Percentiles rank a stretch among this genome's conserved stretches.
Evolutionary conservation across 2,329 filamentous ascomycete genomes (phyloP).

Genomic region (Teratosphaeria pseudoeucalypti): DNA sequence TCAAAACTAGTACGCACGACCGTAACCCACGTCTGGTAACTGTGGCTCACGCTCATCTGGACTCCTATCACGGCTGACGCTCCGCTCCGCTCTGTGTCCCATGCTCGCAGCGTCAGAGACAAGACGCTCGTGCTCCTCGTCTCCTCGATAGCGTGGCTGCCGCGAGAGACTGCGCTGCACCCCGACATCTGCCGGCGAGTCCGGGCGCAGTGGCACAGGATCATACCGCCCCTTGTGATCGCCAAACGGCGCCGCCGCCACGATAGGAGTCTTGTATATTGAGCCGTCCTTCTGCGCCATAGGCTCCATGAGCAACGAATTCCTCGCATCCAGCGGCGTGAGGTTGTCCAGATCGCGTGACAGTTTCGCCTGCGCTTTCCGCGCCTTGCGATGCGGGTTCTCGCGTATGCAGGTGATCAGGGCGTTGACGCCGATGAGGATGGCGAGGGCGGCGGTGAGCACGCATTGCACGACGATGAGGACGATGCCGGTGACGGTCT

Average conservation of each 20-base stretch:
- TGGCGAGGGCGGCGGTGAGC: conserved; percentile 70
- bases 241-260: conserved; percentile 19
- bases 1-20: background rate
- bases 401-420: conserved; percentile 71
- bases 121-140: conserved; percentile 20
- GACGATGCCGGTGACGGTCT: conserved; percentile 87
- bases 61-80: conserved; percentile 6
- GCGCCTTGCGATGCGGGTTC: conserved; percentile 80
- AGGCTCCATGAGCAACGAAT: conserved; percentile 68
- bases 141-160: conserved; percentile 8
- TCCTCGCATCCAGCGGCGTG: conserved; percentile 76
- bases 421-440: conserved; percentile 82
- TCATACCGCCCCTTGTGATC: conserved; percentile 24
- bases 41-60: conserved; percentile 17
- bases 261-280: conserved; percentile 22
- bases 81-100: conserved; percentile 16
- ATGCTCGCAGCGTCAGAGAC: conserved; percentile 24
- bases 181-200: conserved; percentile 7
- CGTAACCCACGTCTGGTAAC: conserved; percentile 17
- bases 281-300: conserved; percentile 25
- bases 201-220: conserved; percentile 13
- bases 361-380: conserved; percentile 78
- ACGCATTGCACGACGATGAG: conserved; percentile 84
- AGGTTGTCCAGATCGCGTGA: conserved; percentile 63
- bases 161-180: conserved; percentile 6